A percentile compares a stretch with the other conserved stretches of the same genome.
Conservation (phyloP, 1,139 yeast species). For the Casaregolazyma lundiana region DNA sequence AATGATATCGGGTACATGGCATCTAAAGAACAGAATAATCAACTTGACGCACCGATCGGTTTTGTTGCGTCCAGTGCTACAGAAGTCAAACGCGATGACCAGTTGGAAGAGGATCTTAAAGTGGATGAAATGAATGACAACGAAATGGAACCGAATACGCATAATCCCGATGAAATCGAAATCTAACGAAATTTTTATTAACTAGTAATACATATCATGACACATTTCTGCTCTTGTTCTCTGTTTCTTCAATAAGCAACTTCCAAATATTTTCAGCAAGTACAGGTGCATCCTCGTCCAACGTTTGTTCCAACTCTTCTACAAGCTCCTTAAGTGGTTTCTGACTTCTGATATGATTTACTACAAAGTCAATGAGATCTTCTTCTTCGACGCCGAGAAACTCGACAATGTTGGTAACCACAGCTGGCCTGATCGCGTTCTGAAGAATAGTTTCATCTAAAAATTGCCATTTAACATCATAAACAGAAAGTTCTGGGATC, state of each 20-base stretch:
- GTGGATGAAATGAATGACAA: slow-evolving; percentile 11
- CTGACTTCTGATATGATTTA: slow-evolving; percentile 26
- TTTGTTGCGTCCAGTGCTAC: slow-evolving; percentile 20
- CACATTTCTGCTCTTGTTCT: slow-evolving; percentile 11
- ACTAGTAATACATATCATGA: slow-evolving; percentile 7
- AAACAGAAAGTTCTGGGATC: slow-evolving; percentile 21
- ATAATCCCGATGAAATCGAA: slow-evolving; percentile 67
- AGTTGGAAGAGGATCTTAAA: slow-evolving; percentile 24
- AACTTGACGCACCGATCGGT: slow-evolving; percentile 8
- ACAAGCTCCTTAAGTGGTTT: slow-evolving; percentile 27
- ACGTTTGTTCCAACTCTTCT: slow-evolving; percentile 31
- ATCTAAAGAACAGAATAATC: slow-evolving; percentile 20
- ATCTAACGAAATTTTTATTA: slow-evolving; percentile 42
- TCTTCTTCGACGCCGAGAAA: slow-evolving; percentile 36
- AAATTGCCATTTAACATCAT: slow-evolving; percentile 29
- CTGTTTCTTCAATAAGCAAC: slow-evolving; percentile 26
- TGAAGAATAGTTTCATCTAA: slow-evolving; percentile 25
- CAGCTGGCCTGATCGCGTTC: slow-evolving; percentile 25
- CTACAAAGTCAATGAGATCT: slow-evolving; percentile 31
- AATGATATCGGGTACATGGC: slow-evolving; percentile 36
- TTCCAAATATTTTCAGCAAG: slow-evolving; percentile 30
- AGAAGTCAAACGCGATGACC: slow-evolving; percentile 21
- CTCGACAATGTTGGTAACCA: slow-evolving; percentile 30
- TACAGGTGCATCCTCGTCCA: slow-evolving; percentile 35
- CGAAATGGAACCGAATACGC: slow-evolving; percentile 9